These are phyloP conservation scores for Mycocentrospora acerina DNA, from an alignment of 2,329 filamentous ascomycete genomes.

Conservation along the genomic window DNA sequence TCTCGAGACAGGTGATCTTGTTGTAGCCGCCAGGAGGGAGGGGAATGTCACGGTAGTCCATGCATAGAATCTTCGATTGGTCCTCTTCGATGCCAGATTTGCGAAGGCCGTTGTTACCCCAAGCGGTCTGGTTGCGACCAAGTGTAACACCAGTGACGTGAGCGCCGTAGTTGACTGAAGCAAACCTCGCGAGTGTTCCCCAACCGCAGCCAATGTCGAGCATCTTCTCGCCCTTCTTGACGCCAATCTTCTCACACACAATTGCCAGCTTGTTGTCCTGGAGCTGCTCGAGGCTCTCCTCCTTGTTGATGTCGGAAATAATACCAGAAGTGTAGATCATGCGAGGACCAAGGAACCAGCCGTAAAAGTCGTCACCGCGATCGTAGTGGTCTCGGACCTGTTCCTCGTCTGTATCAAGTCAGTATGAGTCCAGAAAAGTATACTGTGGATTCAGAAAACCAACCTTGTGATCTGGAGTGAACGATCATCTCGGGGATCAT, in stretches of 20 bases:
- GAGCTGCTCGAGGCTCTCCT: constrained; percentile 90
- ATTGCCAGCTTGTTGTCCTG: constrained; percentile 97
- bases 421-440: no score
- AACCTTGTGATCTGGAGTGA: constrained; percentile 87
- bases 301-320: constrained; percentile 81
- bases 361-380: constrained; percentile 96
- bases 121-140: constrained; percentile 92
- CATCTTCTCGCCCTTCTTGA: constrained; percentile 77
- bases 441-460: constrained; percentile 14
- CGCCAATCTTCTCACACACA: constrained; percentile 92
- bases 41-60: constrained; percentile 95
- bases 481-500: constrained; percentile 90
- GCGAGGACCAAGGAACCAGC: constrained; percentile 95
- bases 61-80: constrained; percentile 90
- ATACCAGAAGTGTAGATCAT: constrained; percentile 99
- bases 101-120: constrained; percentile 89
- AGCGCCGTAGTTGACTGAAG: constrained; percentile 87
- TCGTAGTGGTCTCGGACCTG: constrained; percentile 98
- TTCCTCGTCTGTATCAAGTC: constrained; percentile 73
- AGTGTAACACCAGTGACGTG: constrained; percentile 87
- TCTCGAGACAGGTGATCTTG: constrained; percentile 97
- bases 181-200: constrained; percentile 94
- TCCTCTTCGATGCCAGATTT: constrained; percentile 78
- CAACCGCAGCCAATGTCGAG: constrained; percentile 97
- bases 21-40: constrained; percentile 77